Conservation (phyloP, 2,329 filamentous ascomycete genomes). For the Scedosporium aurantiacum region DNA sequence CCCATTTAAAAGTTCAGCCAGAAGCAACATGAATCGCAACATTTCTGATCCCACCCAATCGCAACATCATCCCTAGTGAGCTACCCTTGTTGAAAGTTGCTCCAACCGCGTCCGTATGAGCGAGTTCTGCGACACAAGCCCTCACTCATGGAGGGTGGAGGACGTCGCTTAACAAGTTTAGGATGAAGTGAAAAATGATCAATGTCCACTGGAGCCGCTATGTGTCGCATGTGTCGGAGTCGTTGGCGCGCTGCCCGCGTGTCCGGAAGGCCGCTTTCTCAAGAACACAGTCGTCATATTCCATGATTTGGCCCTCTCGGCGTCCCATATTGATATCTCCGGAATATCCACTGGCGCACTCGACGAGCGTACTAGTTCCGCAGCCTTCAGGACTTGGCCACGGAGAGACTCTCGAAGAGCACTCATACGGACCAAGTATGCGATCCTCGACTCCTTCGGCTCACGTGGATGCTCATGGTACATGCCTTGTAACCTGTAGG, state of each 20-base stretch:
- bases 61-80: no score
- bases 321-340: constrained; percentile 1
- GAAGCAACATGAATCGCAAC: no score
- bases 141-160: no score
- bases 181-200: no score
- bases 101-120: no score
- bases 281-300: background rate
- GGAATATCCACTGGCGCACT: background rate
- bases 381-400: background rate
- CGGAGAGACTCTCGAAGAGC: background rate
- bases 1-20: no score
- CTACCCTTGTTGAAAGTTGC: no score
- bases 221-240: no score
- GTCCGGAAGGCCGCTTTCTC: background rate
- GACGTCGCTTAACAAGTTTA: no score
- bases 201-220: no score
- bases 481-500: constrained; percentile 1
- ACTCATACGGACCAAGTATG: background rate
- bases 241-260: background rate
- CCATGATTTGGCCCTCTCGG: background rate
- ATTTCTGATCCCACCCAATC: no score
- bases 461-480: background rate
- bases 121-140: no score
- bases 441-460: background rate
- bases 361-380: background rate